Conservation (phyloP, 1,139 yeast species). For the Yamadazyma blattariae region DNA sequence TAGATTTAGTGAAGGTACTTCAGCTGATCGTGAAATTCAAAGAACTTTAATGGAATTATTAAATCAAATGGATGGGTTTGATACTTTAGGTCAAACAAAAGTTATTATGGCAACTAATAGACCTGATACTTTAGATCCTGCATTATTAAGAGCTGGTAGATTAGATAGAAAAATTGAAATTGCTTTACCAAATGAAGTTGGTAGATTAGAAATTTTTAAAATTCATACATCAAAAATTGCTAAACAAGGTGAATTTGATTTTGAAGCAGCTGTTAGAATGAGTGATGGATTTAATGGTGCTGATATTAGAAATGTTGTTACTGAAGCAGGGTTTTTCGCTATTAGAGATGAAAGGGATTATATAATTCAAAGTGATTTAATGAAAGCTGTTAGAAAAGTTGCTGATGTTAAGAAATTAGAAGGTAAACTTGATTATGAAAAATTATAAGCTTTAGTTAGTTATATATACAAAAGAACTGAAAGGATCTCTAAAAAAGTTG, state of each 20-base stretch:
- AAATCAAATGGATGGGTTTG: conserved; percentile 99
- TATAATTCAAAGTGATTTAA: conserved; percentile 86
- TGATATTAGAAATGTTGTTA: conserved; percentile 92
- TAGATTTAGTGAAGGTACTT: conserved; percentile 96
- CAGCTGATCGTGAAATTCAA: conserved; percentile 98
- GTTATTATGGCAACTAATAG: conserved; percentile 99
- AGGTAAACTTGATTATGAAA: conserved; percentile 92
- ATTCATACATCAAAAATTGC: conserved; percentile 86
- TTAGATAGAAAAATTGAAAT: conserved; percentile 97
- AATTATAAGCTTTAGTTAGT: conserved; percentile 54
- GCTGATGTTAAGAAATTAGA: conserved; percentile 96
- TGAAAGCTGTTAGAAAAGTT: conserved; percentile 98
- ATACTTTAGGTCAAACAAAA: conserved; percentile 94
- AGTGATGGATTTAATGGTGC: conserved; percentile 99
- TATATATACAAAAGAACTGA: no score
- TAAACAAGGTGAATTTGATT: conserved; percentile 94
- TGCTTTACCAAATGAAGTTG: conserved; percentile 94
- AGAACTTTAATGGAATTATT: conserved; percentile 97
- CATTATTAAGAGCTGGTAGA: conserved; percentile 96
- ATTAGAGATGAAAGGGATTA: conserved; percentile 97
- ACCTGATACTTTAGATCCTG: conserved; percentile 99
- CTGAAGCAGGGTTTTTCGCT: conserved; percentile 99
- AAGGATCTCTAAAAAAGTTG: no score
- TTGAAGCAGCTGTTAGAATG: conserved; percentile 96
- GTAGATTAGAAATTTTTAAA: conserved; percentile 91